Evolutionary conservation across 2,329 filamentous ascomycete genomes (phyloP).

Genomic region (Coleophoma cylindrospora): DNA sequence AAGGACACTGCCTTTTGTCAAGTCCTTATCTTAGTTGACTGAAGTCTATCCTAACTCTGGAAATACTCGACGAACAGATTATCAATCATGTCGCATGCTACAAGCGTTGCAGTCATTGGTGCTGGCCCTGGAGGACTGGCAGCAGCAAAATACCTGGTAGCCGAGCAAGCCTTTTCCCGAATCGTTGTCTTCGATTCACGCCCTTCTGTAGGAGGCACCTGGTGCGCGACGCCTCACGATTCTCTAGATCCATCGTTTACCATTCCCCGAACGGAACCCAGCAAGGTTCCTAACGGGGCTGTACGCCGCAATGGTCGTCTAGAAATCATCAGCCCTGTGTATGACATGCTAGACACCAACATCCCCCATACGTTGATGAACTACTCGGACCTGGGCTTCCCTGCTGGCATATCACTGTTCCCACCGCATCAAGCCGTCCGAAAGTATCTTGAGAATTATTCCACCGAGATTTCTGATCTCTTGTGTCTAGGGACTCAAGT

Average conservation of each 20-base stretch:
- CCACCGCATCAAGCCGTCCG: conserved; percentile 67
- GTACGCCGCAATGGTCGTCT: conserved; percentile 33
- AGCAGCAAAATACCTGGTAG: conserved; percentile 73
- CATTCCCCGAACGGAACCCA: conserved; percentile 62
- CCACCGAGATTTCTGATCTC: conserved; percentile 56
- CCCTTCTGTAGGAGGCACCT: conserved; percentile 68
- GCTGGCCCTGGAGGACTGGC: conserved; percentile 74
- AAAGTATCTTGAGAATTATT: conserved; percentile 63
- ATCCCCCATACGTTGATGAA: conserved; percentile 76
- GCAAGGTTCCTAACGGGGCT: conserved; percentile 56
- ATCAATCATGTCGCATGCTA: background rate
- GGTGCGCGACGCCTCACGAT: conserved; percentile 61
- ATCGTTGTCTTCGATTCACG: conserved; percentile 80
- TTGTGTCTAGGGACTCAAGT: conserved; percentile 68
- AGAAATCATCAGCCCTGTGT: conserved; percentile 67
- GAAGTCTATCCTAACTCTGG: too few relatives aligned
- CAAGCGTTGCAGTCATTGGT: conserved; percentile 62
- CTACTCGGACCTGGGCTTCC: conserved; percentile 65
- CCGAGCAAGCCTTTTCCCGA: conserved; percentile 61
- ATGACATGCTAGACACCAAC: conserved; percentile 78
- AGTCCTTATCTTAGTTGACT: too few relatives aligned
- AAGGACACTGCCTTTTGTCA: too few relatives aligned
- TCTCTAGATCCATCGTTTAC: conserved; percentile 34
- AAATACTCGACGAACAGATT: too few relatives aligned
- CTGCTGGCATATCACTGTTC: conserved; percentile 60